Percentiles rank a stretch among this genome's conserved stretches.
phyloP scores from a whole-genome alignment of 129 eudicot genomes.

The Oenanthe sinensis region DNA sequence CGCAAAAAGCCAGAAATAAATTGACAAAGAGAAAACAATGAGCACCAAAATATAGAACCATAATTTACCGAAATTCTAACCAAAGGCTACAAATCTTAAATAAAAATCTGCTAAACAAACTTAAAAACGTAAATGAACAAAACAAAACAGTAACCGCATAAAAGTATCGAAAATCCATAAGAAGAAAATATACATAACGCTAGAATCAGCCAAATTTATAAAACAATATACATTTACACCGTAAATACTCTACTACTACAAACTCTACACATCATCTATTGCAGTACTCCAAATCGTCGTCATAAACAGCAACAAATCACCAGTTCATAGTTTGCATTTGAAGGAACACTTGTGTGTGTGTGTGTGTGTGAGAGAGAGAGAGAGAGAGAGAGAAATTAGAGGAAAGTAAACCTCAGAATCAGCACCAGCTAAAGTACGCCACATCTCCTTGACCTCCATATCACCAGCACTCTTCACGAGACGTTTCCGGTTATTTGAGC shows the following conservation, averaged over 20 bases:
- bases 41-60: background rate
- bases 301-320: no score
- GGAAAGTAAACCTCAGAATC: conserved; percentile 62
- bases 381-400: no score
- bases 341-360: no score
- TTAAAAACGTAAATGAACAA: background rate
- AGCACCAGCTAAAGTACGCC: conserved; percentile 84
- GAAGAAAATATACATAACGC: background rate
- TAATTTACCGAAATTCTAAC: background rate
- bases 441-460: conserved; percentile 88
- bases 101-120: background rate
- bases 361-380: no score
- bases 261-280: background rate
- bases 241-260: background rate
- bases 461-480: conserved; percentile 56
- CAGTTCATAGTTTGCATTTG: no score
- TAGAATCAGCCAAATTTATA: background rate
- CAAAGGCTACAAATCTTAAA: background rate
- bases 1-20: background rate
- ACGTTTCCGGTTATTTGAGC: conserved; percentile 53
- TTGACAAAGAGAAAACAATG: background rate
- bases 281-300: no score
- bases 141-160: background rate
- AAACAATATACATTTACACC: background rate
- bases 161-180: background rate